phyloP scores from a whole-genome alignment of 495 filamentous ascomycete genomes.

The Apodospora peruviana region DNA sequence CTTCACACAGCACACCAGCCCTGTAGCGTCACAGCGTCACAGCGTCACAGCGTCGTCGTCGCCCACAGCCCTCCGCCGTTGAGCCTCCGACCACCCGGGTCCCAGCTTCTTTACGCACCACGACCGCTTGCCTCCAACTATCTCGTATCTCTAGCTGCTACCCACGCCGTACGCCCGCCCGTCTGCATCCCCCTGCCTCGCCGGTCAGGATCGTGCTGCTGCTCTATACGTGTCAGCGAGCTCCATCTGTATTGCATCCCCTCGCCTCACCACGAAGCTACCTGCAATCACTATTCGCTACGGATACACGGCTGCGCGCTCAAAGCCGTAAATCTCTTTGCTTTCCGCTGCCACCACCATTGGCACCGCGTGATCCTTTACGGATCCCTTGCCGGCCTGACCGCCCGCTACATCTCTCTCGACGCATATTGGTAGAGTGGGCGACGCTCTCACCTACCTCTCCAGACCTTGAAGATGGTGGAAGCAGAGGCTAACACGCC shows the following conservation, averaged over 20 bases:
- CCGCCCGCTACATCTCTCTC: conserved; percentile 12
- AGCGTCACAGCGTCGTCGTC: background rate
- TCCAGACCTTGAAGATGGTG: conserved; percentile 68
- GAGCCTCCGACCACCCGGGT: too few species aligned
- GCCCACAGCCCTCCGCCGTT: too few species aligned
- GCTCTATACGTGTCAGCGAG: background rate
- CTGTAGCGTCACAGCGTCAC: background rate
- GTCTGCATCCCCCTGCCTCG: background rate
- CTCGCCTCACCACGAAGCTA: background rate
- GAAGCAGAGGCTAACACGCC: conserved; percentile 89
- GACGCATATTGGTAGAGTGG: conserved; percentile 20
- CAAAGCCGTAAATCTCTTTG: conserved; percentile 8
- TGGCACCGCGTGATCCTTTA: background rate
- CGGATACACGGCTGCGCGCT: conserved; percentile 1
- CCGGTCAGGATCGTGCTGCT: too few species aligned
- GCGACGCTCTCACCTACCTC: conserved; percentile 15
- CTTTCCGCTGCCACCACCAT: conserved; percentile 5
- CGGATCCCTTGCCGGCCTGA: conserved; percentile 5
- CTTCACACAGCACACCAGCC: background rate
- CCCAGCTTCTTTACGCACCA: too few species aligned
- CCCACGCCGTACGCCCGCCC: background rate
- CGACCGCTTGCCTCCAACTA: too few species aligned
- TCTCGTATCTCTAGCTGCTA: too few species aligned
- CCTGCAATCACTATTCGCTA: background rate
- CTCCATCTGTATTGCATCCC: background rate